phyloP scores from a whole-genome alignment of 352 stramenopile genomes.

The Aphanomyces invadans region DNA sequence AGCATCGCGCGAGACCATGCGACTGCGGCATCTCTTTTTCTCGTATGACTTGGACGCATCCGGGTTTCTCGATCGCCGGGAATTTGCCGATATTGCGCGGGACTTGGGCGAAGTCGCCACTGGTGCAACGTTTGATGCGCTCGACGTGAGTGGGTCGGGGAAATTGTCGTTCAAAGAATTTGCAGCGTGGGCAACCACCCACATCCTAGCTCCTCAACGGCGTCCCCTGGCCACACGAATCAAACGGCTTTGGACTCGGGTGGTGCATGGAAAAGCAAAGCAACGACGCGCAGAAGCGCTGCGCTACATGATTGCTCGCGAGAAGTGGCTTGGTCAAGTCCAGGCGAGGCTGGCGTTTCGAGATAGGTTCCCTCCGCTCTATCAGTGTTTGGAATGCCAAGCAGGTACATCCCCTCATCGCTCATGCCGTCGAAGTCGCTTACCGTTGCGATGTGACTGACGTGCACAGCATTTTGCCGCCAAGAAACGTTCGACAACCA shows the following conservation, averaged over 20 bases:
- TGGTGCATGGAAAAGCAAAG: not conserved
- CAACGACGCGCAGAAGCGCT: not conserved
- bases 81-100: conserved; percentile 1
- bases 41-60: conserved; percentile 8
- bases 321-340: not conserved
- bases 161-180: not conserved
- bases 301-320: not conserved
- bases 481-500: not conserved
- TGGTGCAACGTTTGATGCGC: not conserved
- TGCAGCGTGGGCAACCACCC: not conserved
- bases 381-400: not conserved
- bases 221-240: not conserved
- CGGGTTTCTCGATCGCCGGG: not conserved
- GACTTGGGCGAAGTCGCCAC: not conserved
- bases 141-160: not conserved
- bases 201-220: not conserved
- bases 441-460: no score
- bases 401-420: conserved; percentile 2
- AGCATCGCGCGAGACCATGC: not conserved
- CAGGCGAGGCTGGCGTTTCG: not conserved
- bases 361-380: not conserved
- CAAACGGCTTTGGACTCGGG: not conserved
- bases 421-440: no score
- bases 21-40: not conserved
- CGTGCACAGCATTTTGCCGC: conserved; percentile 6